Evolutionary conservation across 179 eudicot genomes (phyloP).

Genomic region (Sideroxylon spinosum): DNA sequence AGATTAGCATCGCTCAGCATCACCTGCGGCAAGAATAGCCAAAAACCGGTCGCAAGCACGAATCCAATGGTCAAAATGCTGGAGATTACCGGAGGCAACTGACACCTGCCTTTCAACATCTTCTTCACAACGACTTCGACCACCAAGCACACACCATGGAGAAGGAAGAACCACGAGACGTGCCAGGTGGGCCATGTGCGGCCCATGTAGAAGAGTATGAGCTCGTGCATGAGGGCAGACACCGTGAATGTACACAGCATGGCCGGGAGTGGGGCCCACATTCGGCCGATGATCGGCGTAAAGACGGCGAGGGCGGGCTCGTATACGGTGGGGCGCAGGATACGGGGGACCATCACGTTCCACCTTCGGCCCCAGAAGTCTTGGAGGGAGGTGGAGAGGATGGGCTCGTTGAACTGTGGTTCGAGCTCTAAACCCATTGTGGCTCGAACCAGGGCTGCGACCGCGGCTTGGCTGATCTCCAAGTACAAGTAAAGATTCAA

Average conservation of each 20-base stretch:
- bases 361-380: constrained; percentile 81
- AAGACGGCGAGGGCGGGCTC: constrained; percentile 26
- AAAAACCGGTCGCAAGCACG: constrained; percentile 44
- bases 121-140: constrained; percentile 42
- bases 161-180: constrained; percentile 50
- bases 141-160: constrained; percentile 48
- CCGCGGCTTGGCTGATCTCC: constrained; percentile 36
- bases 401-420: constrained; percentile 62
- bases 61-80: constrained; percentile 25
- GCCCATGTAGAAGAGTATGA: constrained; percentile 50
- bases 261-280: constrained; percentile 34
- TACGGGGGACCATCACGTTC: constrained; percentile 61
- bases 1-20: constrained; percentile 26
- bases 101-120: constrained; percentile 24
- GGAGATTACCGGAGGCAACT: constrained; percentile 34
- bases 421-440: constrained; percentile 44
- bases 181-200: constrained; percentile 49
- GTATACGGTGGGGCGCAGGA: constrained; percentile 53
- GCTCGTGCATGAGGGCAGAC: constrained; percentile 63
- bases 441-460: constrained; percentile 31
- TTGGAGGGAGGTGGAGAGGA: constrained; percentile 55
- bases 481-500: constrained; percentile 42
- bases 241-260: constrained; percentile 40
- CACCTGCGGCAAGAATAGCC: constrained; percentile 57
- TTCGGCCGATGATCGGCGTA: constrained; percentile 23